Base-by-base conservation (phyloP, 805 yeast genomes). In the Yamadazyma takamatsuzukensis region DNA sequence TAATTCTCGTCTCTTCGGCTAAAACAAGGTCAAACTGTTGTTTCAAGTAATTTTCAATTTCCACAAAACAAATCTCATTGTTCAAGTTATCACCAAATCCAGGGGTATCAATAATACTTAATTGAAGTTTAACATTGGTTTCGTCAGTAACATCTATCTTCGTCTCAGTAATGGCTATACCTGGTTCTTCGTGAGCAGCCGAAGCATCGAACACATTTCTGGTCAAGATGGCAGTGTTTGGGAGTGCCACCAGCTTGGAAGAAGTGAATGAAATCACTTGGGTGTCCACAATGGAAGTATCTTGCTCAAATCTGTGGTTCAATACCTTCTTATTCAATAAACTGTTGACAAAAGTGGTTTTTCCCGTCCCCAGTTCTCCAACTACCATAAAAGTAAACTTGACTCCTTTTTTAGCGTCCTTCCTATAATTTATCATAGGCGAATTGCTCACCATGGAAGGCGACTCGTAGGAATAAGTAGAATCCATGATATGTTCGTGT, bases 1-100 rank as follows among this genome's bases (percentile, higher is more conserved):
- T 74, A 43, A 88, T 85, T 42, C 90, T 71, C 1, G 93, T 83
- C 56, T 88, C 96, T 54, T 88, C 96, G 2, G 85, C 86, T 29
- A 88, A 69, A 0, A 84, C 87, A 36, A 72, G 64, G 53, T 82
- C 89, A 51, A 83, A 83, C 51, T 83, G 90, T 52, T 80, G 87
- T 53, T 80, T 83, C 48, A 84, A 59, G 52, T 73, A 84, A 36
- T 70, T 68, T 33, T 76, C 74, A 32, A 83, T 74, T 51, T 83
- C 93, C 9, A 61, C 65, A 48, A 74, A 77, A 51, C 90, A 82
- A 31, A 80, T 46, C 29, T 75, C 74, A 56, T 81, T 82, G 58
- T 84, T 78, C 44, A 83, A 67, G 51, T 76, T 79, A 47, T 82
- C 89, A 26, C 90, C 93, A 49, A 82, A 78, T 1, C 90, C 93